Conservation (phyloP, 2,329 filamentous ascomycete species). For the Aspergillus uvarum region DNA sequence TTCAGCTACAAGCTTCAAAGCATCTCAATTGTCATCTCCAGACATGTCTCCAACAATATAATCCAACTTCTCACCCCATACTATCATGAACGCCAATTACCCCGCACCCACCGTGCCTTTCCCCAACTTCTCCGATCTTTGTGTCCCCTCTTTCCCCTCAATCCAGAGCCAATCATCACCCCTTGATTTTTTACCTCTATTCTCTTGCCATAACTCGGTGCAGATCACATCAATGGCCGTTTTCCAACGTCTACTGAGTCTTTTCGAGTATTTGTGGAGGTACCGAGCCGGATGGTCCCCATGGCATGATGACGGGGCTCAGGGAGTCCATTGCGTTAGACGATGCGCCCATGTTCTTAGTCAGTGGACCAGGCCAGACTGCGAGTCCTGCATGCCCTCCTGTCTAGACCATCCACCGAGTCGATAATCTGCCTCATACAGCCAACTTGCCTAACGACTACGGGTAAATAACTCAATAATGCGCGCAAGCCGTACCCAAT, state of each 20-base stretch:
- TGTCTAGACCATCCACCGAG: constrained; percentile 4
- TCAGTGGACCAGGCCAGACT: constrained; percentile 17
- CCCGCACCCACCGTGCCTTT: neutral
- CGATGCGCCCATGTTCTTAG: constrained; percentile 8
- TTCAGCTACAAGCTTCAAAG: no score
- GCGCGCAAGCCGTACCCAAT: neutral
- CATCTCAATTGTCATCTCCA: no score
- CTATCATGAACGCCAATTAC: neutral
- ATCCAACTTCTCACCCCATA: no score
- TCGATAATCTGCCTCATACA: neutral
- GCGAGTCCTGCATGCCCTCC: neutral
- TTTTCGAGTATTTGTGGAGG: neutral
- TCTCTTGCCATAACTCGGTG: no score
- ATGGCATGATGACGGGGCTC: neutral
- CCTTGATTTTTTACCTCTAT: neutral
- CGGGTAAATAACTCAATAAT: neutral
- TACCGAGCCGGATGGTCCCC: neutral
- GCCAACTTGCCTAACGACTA: no score
- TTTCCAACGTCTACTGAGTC: no score
- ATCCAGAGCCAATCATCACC: neutral
- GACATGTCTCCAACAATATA: no score
- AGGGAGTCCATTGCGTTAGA: neutral
- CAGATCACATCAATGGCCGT: no score
- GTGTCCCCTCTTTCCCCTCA: neutral
- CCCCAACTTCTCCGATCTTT: neutral